phyloP scores from a whole-genome alignment of 768 basidiomycete genomes.

The Multifurca ochricompacta region DNA sequence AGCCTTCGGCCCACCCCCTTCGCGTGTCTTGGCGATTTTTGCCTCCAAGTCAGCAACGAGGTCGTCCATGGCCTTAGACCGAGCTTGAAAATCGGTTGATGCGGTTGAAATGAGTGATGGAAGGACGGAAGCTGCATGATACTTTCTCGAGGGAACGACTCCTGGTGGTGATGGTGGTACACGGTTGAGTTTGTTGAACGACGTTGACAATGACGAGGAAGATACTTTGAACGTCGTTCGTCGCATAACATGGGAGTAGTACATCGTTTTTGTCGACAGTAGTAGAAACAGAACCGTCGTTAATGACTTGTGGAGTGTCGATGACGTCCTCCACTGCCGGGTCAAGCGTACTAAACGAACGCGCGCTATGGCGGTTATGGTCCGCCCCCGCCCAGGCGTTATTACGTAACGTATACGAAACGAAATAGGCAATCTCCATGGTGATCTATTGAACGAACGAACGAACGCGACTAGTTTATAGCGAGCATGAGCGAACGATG shows the following conservation, averaged over 20 bases:
- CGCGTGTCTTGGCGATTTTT: conserved; percentile 50
- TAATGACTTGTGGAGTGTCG: not conserved
- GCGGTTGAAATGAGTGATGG: conserved; percentile 63
- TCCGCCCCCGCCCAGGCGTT: too few species aligned
- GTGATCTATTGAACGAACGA: too few species aligned
- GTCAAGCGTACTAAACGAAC: too few species aligned
- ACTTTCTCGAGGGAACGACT: conserved; percentile 23
- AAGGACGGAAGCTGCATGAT: conserved; percentile 61
- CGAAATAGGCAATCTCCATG: too few species aligned
- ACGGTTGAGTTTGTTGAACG: too few species aligned
- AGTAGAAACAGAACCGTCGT: not conserved
- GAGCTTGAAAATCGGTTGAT: conserved; percentile 64
- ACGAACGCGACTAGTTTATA: too few species aligned
- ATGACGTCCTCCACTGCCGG: not conserved
- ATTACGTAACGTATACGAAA: too few species aligned
- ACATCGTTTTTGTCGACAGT: not conserved
- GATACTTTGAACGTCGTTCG: not conserved
- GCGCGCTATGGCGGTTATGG: too few species aligned
- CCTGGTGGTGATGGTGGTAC: not conserved
- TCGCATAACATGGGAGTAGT: not conserved
- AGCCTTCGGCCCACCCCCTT: conserved; percentile 71
- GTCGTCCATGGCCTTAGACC: conserved; percentile 59
- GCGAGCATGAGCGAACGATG: too few species aligned
- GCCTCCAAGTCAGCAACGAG: conserved; percentile 57
- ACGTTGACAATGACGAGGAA: not conserved